phyloP scores from a whole-genome alignment of 768 basidiomycete genomes.

The Serendipita sp. region DNA sequence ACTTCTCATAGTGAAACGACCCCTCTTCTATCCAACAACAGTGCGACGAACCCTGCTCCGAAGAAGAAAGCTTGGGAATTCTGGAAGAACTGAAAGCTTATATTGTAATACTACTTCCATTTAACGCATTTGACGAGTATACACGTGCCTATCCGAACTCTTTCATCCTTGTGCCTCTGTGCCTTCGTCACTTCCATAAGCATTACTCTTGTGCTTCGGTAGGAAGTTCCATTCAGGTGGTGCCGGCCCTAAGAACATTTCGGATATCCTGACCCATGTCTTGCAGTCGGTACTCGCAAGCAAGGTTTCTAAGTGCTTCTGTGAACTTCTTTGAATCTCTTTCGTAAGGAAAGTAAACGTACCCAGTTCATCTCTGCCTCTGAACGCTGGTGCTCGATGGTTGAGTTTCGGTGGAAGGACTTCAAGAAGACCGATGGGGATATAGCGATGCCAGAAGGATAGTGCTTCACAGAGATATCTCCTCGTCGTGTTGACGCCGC shows the following conservation, averaged over 20 bases:
- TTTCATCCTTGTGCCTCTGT: slow-evolving; percentile 30
- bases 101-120: not conserved
- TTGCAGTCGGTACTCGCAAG: slow-evolving; percentile 60
- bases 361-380: slow-evolving; percentile 81
- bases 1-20: not conserved
- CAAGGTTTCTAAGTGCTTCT: slow-evolving; percentile 45
- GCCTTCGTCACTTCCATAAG: slow-evolving; percentile 38
- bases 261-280: slow-evolving; percentile 87
- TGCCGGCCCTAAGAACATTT: slow-evolving; percentile 84
- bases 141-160: too few species aligned
- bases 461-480: slow-evolving; percentile 90
- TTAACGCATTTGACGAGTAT: too few species aligned
- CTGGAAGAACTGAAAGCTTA: not conserved
- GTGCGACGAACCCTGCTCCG: not conserved
- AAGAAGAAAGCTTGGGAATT: not conserved
- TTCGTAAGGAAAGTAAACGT: slow-evolving; percentile 13
- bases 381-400: slow-evolving; percentile 77
- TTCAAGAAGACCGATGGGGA: slow-evolving; percentile 87
- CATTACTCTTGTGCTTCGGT: slow-evolving; percentile 91
- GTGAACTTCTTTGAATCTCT: too few species aligned
- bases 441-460: slow-evolving; percentile 91
- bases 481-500: slow-evolving; percentile 79
- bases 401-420: slow-evolving; percentile 65
- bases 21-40: not conserved
- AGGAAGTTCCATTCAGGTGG: slow-evolving; percentile 74